These are phyloP conservation scores for Endoconidiophora polonica DNA, from an alignment of 2,329 filamentous ascomycete genomes.

Conservation along the genomic window DNA sequence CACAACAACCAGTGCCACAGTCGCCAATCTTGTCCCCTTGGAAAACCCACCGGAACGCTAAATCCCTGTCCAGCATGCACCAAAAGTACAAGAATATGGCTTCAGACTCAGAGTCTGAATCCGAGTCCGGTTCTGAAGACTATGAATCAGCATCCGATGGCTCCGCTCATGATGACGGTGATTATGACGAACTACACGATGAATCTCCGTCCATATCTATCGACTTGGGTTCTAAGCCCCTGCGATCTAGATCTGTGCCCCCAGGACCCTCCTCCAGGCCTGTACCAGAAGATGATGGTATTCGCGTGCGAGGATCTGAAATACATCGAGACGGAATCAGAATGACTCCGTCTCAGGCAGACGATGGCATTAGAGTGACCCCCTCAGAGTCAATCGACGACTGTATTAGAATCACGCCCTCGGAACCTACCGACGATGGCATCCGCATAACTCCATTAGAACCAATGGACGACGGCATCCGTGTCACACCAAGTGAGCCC, in stretches of 20 bases:
- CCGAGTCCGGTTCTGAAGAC: neutral
- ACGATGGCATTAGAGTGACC: constrained; percentile 30
- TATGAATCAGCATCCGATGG: constrained; percentile 1
- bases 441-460: constrained; percentile 15
- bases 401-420: constrained; percentile 14
- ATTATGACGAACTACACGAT: neutral
- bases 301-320: constrained; percentile 14
- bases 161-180: neutral
- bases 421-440: constrained; percentile 16
- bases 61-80: constrained; percentile 9
- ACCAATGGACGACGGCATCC: constrained; percentile 2
- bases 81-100: constrained; percentile 1
- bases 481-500: constrained; percentile 2
- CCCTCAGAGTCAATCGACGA: constrained; percentile 18
- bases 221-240: neutral
- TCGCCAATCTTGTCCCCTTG: neutral
- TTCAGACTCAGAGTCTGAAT: constrained; percentile 2
- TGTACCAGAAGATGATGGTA: constrained; percentile 19
- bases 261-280: constrained; percentile 10
- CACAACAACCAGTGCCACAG: constrained; percentile 14
- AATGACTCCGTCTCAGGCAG: constrained; percentile 9
- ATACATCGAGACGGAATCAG: constrained; percentile 3
- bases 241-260: constrained; percentile 3
- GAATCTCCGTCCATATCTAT: neutral
- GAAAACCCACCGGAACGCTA: constrained; percentile 7